A percentile compares a stretch with the other conserved stretches of the same genome.
Conservation (phyloP, 306 rosid species). For the Acacia melanoxylon region DNA sequence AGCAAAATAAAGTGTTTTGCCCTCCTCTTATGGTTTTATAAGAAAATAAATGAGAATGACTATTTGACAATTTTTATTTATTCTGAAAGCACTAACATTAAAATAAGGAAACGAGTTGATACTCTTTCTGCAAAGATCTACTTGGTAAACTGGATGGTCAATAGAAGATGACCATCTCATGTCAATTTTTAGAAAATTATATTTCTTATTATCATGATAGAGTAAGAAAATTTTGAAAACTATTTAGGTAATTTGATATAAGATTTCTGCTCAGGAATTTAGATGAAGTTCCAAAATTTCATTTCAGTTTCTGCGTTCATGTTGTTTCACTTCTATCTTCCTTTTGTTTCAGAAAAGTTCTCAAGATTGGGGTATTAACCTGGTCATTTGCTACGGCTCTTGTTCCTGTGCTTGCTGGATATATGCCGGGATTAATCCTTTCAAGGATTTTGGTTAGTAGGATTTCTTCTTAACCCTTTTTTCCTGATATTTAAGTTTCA, state of each 20-base stretch:
- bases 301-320: slow-evolving; percentile 12
- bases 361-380: slow-evolving; percentile 72
- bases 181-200: background rate
- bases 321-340: slow-evolving; percentile 26
- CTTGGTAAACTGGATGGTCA: background rate
- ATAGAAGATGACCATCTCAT: background rate
- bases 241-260: background rate
- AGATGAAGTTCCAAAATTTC: background rate
- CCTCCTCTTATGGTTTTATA: background rate
- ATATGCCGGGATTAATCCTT: slow-evolving; percentile 75
- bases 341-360: slow-evolving; percentile 71
- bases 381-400: slow-evolving; percentile 91
- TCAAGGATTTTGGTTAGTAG: slow-evolving; percentile 80
- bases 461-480: slow-evolving; percentile 2
- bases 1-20: background rate
- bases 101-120: background rate
- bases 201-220: background rate
- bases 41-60: background rate
- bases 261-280: slow-evolving; percentile 9
- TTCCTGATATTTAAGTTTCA: background rate
- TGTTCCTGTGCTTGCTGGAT: slow-evolving; percentile 90
- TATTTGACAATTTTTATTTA: background rate
- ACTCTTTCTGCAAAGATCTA: background rate
- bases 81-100: background rate
- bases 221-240: background rate